Base-by-base conservation (phyloP, 2,329 filamentous ascomycete genomes). In the Diaporthe citrichinensis region DNA sequence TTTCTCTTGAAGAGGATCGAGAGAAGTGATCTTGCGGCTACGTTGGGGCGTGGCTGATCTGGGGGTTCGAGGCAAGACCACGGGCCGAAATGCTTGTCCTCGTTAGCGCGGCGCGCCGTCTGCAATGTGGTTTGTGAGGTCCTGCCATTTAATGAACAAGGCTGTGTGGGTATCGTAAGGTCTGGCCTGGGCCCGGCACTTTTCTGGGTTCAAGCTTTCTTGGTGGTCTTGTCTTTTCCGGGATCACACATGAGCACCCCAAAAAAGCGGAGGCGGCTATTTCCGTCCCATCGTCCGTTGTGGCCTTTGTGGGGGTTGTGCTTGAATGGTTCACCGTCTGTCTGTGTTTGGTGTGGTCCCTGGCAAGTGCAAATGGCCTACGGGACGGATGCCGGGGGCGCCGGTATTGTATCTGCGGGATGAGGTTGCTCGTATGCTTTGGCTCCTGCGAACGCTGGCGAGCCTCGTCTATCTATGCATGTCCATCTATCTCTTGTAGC, bases 31-130 rank as follows among this genome's bases (percentile, higher is more conserved):
- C 17, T 3, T 36, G 25, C 17, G 62, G 20, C 23, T 23, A 25
- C 8, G 44, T 36, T 3, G 20, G 23, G 58, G 25, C 7, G 25
- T 31, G n/a, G n/a, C 17, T 5, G 23, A 25, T 12, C 7, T 39
- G 20, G 23, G 12, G 44, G 31, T 41, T 34, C 23, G 17, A 46
- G 41, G 46, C 34, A 69, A 55, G 49, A 31, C n/a, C 14, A 36
- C 49, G 46, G 62, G 49, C 65, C 65, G 46, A 34, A 69, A 69
- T 25, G 34, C 49, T 55, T 69, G 65, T 28, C 36, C 15, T 68
- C 31, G 31, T 53, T 53, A 28, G 65, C 61, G 34, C 28, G 20
- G 20, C 25, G 41, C 41, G 17, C 28, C 10, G 61, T 14, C 53
- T 57, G 53, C 53, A 23, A 15, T 25, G 8, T 6, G 59, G 17